Evolutionary conservation across 2,329 filamentous ascomycete genomes (phyloP).

Genomic region (Neofusicoccum ribis): DNA sequence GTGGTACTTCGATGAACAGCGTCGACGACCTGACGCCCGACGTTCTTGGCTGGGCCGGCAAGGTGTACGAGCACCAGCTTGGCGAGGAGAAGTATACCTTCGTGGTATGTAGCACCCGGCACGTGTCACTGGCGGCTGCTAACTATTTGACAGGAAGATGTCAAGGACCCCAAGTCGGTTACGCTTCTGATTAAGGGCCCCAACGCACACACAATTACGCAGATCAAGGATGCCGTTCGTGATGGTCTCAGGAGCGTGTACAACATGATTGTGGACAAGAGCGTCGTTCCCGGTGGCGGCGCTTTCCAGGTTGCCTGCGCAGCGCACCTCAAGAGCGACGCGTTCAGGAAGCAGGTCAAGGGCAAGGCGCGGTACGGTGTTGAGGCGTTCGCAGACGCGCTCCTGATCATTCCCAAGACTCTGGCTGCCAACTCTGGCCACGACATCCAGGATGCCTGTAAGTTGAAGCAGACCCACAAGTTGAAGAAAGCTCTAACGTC

Average conservation of each 20-base stretch:
- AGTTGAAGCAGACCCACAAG: conserved; percentile 42
- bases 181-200: conserved; percentile 97
- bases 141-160: conserved; percentile 65
- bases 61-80: conserved; percentile 95
- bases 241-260: conserved; percentile 95
- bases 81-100: conserved; percentile 99
- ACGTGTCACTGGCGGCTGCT: conserved; percentile 22
- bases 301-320: conserved; percentile 96
- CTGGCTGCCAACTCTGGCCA: conserved; percentile 94
- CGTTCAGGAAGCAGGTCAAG: conserved; percentile 87
- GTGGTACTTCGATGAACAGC: conserved; percentile 89
- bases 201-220: conserved; percentile 92
- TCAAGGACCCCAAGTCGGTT: conserved; percentile 97
- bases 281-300: conserved; percentile 89
- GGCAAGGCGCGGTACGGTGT: conserved; percentile 98
- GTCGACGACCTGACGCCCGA: conserved; percentile 89
- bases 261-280: conserved; percentile 99
- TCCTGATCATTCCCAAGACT: conserved; percentile 95
- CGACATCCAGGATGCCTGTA: conserved; percentile 92
- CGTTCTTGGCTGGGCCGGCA: conserved; percentile 89
- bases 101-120: conserved; percentile 49
- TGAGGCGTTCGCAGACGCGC: conserved; percentile 88
- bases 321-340: conserved; percentile 80
- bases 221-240: conserved; percentile 93
- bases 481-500: conserved; percentile 16